Base-by-base conservation (phyloP, 23 red algal genomes). In the Gracilaria domingensis region DNA sequence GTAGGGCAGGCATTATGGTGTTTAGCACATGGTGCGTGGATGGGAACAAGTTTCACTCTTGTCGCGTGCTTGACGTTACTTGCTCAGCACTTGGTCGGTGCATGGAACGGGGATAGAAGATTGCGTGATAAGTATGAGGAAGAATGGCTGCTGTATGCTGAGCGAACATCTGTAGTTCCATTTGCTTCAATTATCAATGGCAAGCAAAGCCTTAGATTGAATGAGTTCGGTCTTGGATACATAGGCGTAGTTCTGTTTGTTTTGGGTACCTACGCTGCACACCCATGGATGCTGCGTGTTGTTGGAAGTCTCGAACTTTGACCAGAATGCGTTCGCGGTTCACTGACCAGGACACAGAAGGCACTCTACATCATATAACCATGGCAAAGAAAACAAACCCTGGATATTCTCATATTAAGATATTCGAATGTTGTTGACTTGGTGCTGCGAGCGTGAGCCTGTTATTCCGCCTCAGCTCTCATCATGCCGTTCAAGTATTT, bases 1-100 rank as follows among this genome's bases (percentile, higher is more conserved):
- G 93, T 82, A 81, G 97, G 97, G 50, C 97, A 99, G 86, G 65
- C 96, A 25, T 79, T 99, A n/a, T 99, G 97, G 97, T 99, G 97
- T 64, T 62, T 99, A 24, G 89, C 90, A 20, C 97, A 99, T 67
- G 66, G 72, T 72, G 91, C 95, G 1, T 99, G 97, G 97, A 94
- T 96, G 36, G 97, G 97, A 39, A 93, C 89, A 8, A 85, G 90
- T 24, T 89, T 99, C 75, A 83, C 89, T 11, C 66, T 99, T n/a
- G 85, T 91, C 18, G 86, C 93, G 0, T 83, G 82, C 45, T 59
- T 90, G 34, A 85, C 86, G 13, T 79, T 99, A 12, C 38, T 99
- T 50, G 94, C 93, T 1, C 95, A 99, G 79, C 97, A 99, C 25
- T 79, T 87, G 14, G 58, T 99, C 18, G 97, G 88, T 38, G 97